Conservation (phyloP, 1,139 yeast species). For the Nakaseomyces delphensis region DNA sequence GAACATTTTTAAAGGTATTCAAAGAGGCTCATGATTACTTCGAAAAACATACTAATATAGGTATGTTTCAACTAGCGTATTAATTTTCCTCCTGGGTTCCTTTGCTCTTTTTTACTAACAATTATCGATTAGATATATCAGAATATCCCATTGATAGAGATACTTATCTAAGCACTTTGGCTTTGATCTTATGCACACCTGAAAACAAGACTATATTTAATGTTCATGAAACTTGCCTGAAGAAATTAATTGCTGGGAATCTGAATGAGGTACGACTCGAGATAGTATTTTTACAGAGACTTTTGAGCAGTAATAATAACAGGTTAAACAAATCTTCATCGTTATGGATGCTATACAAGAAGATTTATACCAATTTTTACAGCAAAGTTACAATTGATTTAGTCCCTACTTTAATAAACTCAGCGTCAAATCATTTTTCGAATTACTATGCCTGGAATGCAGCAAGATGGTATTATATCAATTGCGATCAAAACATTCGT, state of each 20-base stretch:
- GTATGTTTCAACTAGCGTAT: no score
- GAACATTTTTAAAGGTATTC: conserved; percentile 24
- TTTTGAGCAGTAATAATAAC: conserved; percentile 34
- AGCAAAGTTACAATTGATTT: neutral
- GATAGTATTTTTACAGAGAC: conserved; percentile 22
- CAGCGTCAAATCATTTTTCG: conserved; percentile 34
- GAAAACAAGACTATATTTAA: conserved; percentile 34
- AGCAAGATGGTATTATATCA: conserved; percentile 32
- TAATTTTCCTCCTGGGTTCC: no score
- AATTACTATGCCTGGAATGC: conserved; percentile 41
- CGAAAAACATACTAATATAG: conserved; percentile 7
- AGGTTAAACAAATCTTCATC: conserved; percentile 39
- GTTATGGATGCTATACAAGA: conserved; percentile 35
- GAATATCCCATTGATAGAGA: conserved; percentile 3
- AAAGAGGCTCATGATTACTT: conserved; percentile 28
- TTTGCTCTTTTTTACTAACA: neutral
- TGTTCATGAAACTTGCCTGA: conserved; percentile 22
- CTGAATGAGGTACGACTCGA: conserved; percentile 21
- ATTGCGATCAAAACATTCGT: conserved; percentile 9
- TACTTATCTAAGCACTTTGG: conserved; percentile 27
- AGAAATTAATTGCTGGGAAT: neutral
- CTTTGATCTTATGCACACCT: conserved; percentile 35
- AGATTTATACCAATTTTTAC: conserved; percentile 19
- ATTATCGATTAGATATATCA: neutral
- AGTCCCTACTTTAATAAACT: conserved; percentile 9